Evolutionary conservation across 257 asterid species (phyloP), one percentile per base, ranked within the genome.

Genomic region (Gentiana macrophylla): DNA sequence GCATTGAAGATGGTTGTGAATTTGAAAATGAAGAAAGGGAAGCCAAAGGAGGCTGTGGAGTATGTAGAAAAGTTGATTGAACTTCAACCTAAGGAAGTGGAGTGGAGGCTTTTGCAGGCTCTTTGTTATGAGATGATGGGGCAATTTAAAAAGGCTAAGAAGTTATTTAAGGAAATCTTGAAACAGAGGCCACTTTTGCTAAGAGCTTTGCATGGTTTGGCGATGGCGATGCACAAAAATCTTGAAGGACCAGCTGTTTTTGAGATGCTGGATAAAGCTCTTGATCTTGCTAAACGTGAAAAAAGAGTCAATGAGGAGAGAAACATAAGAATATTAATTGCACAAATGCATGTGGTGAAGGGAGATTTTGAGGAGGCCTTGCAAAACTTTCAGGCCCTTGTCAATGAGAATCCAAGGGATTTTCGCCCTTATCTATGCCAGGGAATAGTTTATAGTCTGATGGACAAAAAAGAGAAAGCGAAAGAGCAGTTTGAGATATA

Each of bases 181-280:
- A 77, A 77, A 70, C 86, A 79, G 82, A 79, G 68, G 37, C 98
- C 96, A 64, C 91, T 86, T 36, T 65, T 80, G 77, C 79, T 86
- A 55, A 82, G 95, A 76, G 98, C 98, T 72, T 68, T 90, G 79
- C 96, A 90, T 78, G 96, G 98, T 58, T 72, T 90, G 67, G 98
- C 95, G 32, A 86, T 86, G 89, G 96, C 78, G 71, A 84, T 90
- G 96, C 96, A 90, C 73, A 90, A 78, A 74, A 86, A 86, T 61
- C 67, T 59, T 47, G 96, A 90, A 71, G 95, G 95, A 36, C 79
- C 84, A 35, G 86, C 92, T 45, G 91, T 86, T 46, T 84, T 86
- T 50, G 94, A 79, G 66, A 86, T 86, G 95, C 89, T 90, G 56
- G 74, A 84, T 44, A 70, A 63, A 57, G 92, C 98, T 53, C 65